Evolutionary conservation across 2,329 filamentous ascomycete genomes (phyloP), one percentile per base, ranked within the genome.

Genomic region (Diaporthe aspalathi): DNA sequence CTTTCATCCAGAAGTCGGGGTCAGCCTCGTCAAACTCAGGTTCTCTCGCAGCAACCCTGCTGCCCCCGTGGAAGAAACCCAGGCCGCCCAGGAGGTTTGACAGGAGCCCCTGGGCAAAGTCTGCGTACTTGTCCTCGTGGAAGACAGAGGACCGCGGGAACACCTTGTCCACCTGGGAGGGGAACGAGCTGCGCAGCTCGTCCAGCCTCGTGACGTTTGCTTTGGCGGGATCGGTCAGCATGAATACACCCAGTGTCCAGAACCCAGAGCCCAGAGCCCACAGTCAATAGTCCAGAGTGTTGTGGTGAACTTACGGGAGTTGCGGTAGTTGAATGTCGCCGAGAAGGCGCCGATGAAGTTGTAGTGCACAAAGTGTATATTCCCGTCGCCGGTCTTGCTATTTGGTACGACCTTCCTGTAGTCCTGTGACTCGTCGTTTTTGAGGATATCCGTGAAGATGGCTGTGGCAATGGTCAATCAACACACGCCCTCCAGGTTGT

Each of bases 51-150:
- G 97, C 94, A 71, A 97, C 92, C 43, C 96, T 83, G 56, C 94
- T 92, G 70, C 95, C 88, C 54, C 95, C 95, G 77, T 95, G 88
- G 84, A 98, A 97, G 82, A 95, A 97, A 8, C 95, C 94, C 75
- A 97, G 92, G 43, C 95, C 95, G 63, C 95, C 95, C 40, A 97
- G 86, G 27, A 98, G 85, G 78, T 97, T 97, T 1, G 94, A 97
- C 75, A 97, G 92, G 84, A 98, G 91, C 66, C 91, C 93, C 80
- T 93, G 93, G 73, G 91, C 92, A 79, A 97, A 97, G 70, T 85
- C 85, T 49, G 89, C 85, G 78, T 95, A 94, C 75, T 93, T 89
- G 3, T 88, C 85, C 6, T 88, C 86, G n/a, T 89, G 83, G 80
- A 95, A 98, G 0, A 94, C 94, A 1, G 90, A 83, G 75, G 93